phyloP scores from a whole-genome alignment of 306 rosid species.

The apple (Malus domestica) region DNA sequence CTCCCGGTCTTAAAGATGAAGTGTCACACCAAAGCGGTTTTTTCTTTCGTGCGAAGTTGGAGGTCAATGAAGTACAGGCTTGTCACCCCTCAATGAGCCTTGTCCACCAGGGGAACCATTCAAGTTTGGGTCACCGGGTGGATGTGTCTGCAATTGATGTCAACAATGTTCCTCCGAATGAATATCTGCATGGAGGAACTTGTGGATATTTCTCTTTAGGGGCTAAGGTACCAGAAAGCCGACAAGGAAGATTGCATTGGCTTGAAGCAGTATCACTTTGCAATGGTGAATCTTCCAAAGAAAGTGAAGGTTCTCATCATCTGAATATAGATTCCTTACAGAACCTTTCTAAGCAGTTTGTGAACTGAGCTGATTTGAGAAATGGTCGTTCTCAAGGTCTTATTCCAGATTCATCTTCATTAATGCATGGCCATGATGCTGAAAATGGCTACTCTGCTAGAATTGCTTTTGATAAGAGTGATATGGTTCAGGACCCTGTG shows the following conservation, averaged over 20 bases:
- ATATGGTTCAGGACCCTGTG: conserved; percentile 41
- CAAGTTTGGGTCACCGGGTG: too few relatives aligned
- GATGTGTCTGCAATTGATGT: too few relatives aligned
- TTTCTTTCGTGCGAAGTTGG: conserved; percentile 27
- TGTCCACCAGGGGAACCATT: conserved; percentile 9
- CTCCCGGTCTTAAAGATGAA: conserved; percentile 29
- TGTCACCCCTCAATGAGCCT: conserved; percentile 38
- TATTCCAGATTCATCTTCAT: background rate
- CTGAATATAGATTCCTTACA: conserved; percentile 8
- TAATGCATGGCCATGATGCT: conserved; percentile 17
- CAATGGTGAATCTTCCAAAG: conserved; percentile 33
- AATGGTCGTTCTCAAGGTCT: conserved; percentile 25
- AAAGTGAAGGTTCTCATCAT: conserved; percentile 16
- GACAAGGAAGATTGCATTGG: conserved; percentile 50
- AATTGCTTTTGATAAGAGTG: conserved; percentile 5
- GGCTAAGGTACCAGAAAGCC: conserved; percentile 25
- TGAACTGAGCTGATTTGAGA: conserved; percentile 33
- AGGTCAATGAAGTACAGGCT: conserved; percentile 31
- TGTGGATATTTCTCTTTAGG: conserved; percentile 16
- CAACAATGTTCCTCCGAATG: too few relatives aligned
- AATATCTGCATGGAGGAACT: background rate
- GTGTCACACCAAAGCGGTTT: conserved; percentile 34
- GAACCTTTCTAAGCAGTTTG: conserved; percentile 8
- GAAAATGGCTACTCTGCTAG: conserved; percentile 7
- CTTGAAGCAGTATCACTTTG: conserved; percentile 30